phyloP scores from a whole-genome alignment of 208 protist genomes.

The Acanthamoeba divionensis region DNA sequence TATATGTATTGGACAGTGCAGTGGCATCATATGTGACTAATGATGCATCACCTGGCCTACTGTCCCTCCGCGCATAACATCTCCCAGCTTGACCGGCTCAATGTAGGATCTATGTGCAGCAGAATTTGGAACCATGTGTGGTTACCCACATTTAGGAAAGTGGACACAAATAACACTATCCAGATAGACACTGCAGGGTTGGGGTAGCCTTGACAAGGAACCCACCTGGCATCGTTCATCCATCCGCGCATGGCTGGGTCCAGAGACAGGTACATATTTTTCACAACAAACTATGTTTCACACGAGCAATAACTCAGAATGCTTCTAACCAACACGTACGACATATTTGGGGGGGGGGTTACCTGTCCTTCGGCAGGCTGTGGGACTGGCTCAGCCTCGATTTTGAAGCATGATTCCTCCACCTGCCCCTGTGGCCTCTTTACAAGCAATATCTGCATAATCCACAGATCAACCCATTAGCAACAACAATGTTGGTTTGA shows the following conservation, averaged over 20 bases:
- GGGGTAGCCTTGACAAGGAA: too few relatives aligned
- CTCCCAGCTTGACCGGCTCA: slow-evolving; percentile 30
- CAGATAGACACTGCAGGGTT: background rate
- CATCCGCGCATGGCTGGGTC: slow-evolving; percentile 39
- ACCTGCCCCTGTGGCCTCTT: background rate
- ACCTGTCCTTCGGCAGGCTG: slow-evolving; percentile 1
- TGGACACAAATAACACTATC: background rate
- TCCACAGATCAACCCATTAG: too few relatives aligned
- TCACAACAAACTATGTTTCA: slow-evolving; percentile 24
- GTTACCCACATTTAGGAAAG: background rate
- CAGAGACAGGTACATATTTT: slow-evolving; percentile 15
- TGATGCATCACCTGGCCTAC: slow-evolving; percentile 15
- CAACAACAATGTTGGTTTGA: too few relatives aligned
- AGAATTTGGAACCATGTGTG: background rate
- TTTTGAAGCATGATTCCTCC: background rate
- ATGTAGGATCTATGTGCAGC: slow-evolving; percentile 14
- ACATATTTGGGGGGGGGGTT: background rate
- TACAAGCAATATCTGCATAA: slow-evolving; percentile 13
- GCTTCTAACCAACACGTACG: background rate
- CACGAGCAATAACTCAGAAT: background rate
- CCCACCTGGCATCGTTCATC: slow-evolving; percentile 40
- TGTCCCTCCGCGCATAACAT: slow-evolving; percentile 43
- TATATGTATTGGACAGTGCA: background rate
- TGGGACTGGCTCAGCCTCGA: background rate
- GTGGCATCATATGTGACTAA: background rate